Percentiles rank a stretch among this genome's conserved stretches.
phyloP scores from a whole-genome alignment of 305 asterid genomes.

The Fraxinus dipetala region DNA sequence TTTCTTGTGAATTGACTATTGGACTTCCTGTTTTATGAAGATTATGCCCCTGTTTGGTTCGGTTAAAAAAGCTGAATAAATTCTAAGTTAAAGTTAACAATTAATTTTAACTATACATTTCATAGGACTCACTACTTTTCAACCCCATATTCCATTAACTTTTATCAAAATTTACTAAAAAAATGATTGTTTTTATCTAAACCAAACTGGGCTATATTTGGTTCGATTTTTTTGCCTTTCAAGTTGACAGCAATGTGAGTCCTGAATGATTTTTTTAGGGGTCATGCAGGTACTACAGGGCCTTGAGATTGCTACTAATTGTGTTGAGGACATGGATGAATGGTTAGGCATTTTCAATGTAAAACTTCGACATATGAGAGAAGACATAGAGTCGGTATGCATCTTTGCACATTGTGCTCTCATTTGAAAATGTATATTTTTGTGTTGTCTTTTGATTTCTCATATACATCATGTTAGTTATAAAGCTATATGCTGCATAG shows the following conservation, averaged over 20 bases:
- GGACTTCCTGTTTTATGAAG: background rate
- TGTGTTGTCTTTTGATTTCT: background rate
- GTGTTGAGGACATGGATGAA: constrained; percentile 98
- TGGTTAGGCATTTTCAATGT: constrained; percentile 88
- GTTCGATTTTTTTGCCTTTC: constrained; percentile 9
- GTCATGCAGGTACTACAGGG: constrained; percentile 74
- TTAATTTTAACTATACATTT: background rate
- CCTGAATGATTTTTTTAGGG: background rate
- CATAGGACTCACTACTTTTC: background rate
- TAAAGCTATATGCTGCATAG: constrained; percentile 5
- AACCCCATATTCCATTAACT: background rate
- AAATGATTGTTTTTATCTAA: background rate
- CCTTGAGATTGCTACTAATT: constrained; percentile 74
- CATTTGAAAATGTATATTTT: constrained; percentile 22
- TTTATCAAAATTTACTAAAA: background rate
- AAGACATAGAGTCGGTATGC: constrained; percentile 91
- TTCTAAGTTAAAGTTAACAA: background rate
- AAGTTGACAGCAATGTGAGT: background rate
- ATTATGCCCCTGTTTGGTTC: background rate
- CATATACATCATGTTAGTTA: constrained; percentile 8
- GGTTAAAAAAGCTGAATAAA: background rate
- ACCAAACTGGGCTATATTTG: background rate
- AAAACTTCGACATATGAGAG: constrained; percentile 95
- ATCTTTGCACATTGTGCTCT: constrained; percentile 24
- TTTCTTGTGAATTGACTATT: background rate